These are phyloP conservation scores for Microcera coccophila DNA, from an alignment of 2,329 filamentous ascomycete genomes.

Conservation along the genomic window DNA sequence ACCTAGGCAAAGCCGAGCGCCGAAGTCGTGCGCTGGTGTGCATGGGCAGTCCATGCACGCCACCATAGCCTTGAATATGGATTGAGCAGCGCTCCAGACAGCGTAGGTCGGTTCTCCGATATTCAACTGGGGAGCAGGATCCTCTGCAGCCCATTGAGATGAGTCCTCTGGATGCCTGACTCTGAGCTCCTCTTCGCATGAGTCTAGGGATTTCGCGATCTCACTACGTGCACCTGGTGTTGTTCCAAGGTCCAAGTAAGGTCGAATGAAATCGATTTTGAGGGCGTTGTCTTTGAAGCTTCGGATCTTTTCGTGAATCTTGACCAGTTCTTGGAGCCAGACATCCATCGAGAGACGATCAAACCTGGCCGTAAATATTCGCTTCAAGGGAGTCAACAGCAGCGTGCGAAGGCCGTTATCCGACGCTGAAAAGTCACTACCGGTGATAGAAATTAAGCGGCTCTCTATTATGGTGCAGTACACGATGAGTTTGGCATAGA, in stretches of 20 bases:
- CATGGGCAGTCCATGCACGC: constrained; percentile 6
- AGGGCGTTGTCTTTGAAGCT: background rate
- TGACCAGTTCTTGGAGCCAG: background rate
- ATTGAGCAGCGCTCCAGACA: constrained; percentile 6
- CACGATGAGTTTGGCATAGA: background rate
- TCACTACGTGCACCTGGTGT: background rate
- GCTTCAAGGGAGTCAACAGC: background rate
- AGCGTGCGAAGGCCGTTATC: background rate
- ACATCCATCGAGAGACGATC: background rate
- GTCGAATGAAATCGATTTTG: background rate
- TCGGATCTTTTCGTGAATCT: background rate
- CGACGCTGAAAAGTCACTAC: background rate
- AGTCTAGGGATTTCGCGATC: constrained; percentile 1
- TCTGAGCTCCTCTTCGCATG: constrained; percentile 3
- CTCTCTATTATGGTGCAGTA: background rate
- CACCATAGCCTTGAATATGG: constrained; percentile 6
- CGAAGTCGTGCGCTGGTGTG: constrained; percentile 2
- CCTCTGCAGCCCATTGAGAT: constrained; percentile 3
- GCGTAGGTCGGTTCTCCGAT: constrained; percentile 8
- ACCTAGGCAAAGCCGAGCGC: constrained; percentile 4
- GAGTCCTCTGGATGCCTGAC: constrained; percentile 5
- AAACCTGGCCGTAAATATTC: background rate
- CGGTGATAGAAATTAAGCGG: background rate
- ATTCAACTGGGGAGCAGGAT: background rate
- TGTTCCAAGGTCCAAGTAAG: constrained; percentile 1